Percentiles rank a stretch among this genome's conserved stretches.
These are phyloP conservation scores for Penicillium silybi DNA, from an alignment of 495 filamentous ascomycete genomes.

Conservation along the genomic window DNA sequence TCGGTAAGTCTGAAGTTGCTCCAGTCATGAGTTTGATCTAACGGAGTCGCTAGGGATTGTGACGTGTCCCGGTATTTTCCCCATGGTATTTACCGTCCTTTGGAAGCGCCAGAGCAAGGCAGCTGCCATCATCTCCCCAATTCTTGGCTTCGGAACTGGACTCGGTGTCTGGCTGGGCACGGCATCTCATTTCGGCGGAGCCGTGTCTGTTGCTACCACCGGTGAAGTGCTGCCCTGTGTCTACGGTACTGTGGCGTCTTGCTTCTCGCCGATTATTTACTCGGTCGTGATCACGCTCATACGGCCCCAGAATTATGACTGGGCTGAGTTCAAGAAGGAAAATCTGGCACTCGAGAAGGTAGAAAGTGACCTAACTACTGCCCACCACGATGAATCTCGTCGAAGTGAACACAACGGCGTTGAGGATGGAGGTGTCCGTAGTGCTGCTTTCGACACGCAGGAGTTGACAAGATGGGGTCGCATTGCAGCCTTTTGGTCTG, in stretches of 20 bases:
- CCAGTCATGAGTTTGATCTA: too few species aligned
- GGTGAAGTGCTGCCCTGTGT: conserved; percentile 41
- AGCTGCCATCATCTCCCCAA: conserved; percentile 41
- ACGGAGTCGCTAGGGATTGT: conserved; percentile 26
- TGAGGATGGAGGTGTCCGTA: conserved; percentile 5
- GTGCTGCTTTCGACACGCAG: conserved; percentile 11
- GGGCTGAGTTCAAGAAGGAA: conserved; percentile 34
- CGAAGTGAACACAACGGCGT: background rate
- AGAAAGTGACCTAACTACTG: conserved; percentile 22
- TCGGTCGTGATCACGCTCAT: conserved; percentile 33
- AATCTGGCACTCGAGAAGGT: conserved; percentile 31
- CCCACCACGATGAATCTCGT: conserved; percentile 3
- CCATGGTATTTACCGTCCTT: conserved; percentile 47
- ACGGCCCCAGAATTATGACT: conserved; percentile 33
- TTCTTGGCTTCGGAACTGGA: conserved; percentile 40
- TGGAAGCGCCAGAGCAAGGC: conserved; percentile 44
- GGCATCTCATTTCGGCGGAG: conserved; percentile 38
- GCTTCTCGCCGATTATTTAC: conserved; percentile 33
- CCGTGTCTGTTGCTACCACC: conserved; percentile 43
- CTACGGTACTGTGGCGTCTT: conserved; percentile 41
- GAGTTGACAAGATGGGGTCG: conserved; percentile 35
- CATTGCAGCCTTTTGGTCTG: conserved; percentile 35
- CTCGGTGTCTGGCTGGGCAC: conserved; percentile 47
- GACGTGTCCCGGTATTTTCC: conserved; percentile 45
- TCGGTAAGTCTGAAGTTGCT: conserved; percentile 21